Conservation (phyloP, 2,329 filamentous ascomycete genomes). For the Pseudomassariella vexata region DNA sequence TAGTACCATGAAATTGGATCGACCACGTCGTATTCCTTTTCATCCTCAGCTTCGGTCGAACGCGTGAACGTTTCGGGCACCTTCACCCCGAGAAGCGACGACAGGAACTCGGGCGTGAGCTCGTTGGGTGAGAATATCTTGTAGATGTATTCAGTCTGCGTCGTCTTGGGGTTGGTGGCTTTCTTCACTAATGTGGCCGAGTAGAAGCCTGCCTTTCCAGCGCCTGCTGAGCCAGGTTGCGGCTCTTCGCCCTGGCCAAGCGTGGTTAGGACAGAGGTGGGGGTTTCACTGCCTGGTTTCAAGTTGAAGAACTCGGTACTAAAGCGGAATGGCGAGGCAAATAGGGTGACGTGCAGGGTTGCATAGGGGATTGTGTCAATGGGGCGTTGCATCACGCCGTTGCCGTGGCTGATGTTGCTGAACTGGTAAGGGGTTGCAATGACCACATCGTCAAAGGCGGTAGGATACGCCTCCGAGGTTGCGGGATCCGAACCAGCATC, state of each 20-base stretch:
- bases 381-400: constrained; percentile 59
- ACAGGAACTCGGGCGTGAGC: constrained; percentile 48
- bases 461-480: constrained; percentile 32
- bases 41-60: constrained; percentile 9
- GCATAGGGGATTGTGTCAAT: constrained; percentile 85
- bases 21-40: constrained; percentile 23
- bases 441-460: constrained; percentile 72
- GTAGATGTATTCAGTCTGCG: constrained; percentile 51
- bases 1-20: constrained; percentile 68
- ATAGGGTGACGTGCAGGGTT: constrained; percentile 81
- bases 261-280: constrained; percentile 77
- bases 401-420: constrained; percentile 58
- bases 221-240: constrained; percentile 46
- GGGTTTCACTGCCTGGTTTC: constrained; percentile 48
- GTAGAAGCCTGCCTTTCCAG: constrained; percentile 75
- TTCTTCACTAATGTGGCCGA: constrained; percentile 70
- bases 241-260: constrained; percentile 55
- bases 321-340: constrained; percentile 72
- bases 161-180: constrained; percentile 54
- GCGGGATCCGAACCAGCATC: constrained; percentile 13
- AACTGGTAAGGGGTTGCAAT: constrained; percentile 82
- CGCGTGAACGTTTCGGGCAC: constrained; percentile 35
- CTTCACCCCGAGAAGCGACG: constrained; percentile 41
- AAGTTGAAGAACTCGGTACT: constrained; percentile 69
- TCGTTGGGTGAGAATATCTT: constrained; percentile 58